Evolutionary conservation across 306 rosid genomes (phyloP).

Genomic region (Quercus berberidifolia): DNA sequence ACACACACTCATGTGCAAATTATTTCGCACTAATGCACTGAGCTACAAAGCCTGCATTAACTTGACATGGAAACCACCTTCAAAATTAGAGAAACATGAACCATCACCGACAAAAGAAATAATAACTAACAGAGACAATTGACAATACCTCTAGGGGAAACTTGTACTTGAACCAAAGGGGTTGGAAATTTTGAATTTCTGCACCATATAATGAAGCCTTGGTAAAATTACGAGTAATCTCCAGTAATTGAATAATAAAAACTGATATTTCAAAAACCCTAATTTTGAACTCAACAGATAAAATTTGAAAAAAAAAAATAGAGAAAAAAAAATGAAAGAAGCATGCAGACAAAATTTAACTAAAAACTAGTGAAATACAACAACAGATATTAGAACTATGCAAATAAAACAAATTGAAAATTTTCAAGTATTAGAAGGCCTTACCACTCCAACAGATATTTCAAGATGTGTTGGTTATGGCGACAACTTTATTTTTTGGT

Average conservation of each 20-base stretch:
- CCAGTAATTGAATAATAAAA: not conserved
- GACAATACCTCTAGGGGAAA: constrained; percentile 83
- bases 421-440: too few relatives aligned
- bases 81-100: not conserved
- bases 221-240: constrained; percentile 19
- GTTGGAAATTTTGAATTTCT: constrained; percentile 82
- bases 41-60: not conserved
- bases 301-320: too few relatives aligned
- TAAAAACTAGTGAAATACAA: too few relatives aligned
- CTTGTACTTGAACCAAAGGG: constrained; percentile 90
- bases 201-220: constrained; percentile 26
- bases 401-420: too few relatives aligned
- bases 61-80: constrained; percentile 10
- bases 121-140: not conserved
- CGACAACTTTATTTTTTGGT: too few relatives aligned
- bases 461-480: too few relatives aligned
- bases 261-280: too few relatives aligned
- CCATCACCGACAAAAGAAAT: not conserved
- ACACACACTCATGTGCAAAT: not conserved
- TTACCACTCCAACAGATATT: too few relatives aligned
- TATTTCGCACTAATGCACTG: not conserved
- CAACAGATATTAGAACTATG: too few relatives aligned
- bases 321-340: too few relatives aligned
- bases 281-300: too few relatives aligned
- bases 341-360: too few relatives aligned